Base-by-base conservation (phyloP, 768 basidiomycete genomes). In the Leccinum variicolor region DNA sequence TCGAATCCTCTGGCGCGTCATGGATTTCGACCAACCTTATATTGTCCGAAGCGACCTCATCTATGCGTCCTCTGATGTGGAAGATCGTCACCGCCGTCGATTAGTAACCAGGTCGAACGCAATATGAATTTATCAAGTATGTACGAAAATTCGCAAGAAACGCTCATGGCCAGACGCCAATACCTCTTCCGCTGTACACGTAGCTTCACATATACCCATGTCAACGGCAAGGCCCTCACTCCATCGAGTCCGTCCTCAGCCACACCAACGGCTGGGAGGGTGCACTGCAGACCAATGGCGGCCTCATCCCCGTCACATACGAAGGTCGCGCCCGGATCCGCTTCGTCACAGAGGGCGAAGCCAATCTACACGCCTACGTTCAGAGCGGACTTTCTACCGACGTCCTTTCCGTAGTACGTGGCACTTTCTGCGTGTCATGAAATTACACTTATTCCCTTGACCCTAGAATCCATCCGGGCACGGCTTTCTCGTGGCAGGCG, bases 181-280 rank as follows among this genome's bases (percentile, higher is more conserved):
- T 92, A 90, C 72, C 78, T 90, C 52, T 90, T 84, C 71, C 76
- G 74, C 52, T 92, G 89, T 71, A 90, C 89, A 8, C 82, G 82
- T 50, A 84, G 77, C 39, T 91, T 90, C 70, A 89, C 26, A 58
- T 87, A 91, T 61, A 91, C 89, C n/a, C 88, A 92, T 64, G 89
- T 87, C 19, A 87, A 87, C 59, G 89, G 89, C 1, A 73, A 74
- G 21, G 75, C 80, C 21, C 71, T 91, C 1, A 79, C 47, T 79
- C 86, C 65, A 80, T 89, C 48, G 86, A 91, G 65, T 82, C 90
- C 60, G 89, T 92, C 4, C 74, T 90, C 36, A 86, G 85, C 45
- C 89, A 92, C 69, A 89, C 89, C 14, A 92, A 92, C 62, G 89
- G 89, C 6, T 92, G 89, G 89, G 89, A 91, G 65, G 81, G 82